phyloP scores from a whole-genome alignment of 2,329 filamentous ascomycete genomes.

The Trichoderma sp. region DNA sequence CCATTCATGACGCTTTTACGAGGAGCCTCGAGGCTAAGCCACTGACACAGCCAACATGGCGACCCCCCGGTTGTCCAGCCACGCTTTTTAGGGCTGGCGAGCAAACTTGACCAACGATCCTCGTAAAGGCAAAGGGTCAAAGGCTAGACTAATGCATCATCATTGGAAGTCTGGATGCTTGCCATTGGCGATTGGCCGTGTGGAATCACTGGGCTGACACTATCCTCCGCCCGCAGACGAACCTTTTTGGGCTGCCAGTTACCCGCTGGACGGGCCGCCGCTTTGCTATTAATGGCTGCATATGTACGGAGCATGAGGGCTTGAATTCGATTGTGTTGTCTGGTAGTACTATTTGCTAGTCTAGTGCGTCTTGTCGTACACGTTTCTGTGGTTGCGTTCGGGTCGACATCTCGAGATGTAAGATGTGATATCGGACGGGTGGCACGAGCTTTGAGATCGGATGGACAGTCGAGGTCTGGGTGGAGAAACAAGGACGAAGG shows the following conservation, averaged over 20 bases:
- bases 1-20: constrained; percentile 13
- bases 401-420: not conserved
- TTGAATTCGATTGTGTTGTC: not conserved
- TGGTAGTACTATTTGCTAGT: not conserved
- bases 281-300: constrained; percentile 13
- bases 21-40: constrained; percentile 13
- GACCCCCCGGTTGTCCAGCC: not conserved
- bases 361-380: not conserved
- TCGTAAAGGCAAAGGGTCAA: not conserved
- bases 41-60: constrained; percentile 13
- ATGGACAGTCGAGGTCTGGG: not conserved
- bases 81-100: not conserved
- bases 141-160: not conserved
- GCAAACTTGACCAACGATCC: not conserved
- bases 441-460: not conserved
- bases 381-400: not conserved
- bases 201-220: constrained; percentile 7
- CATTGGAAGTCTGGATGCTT: not conserved
- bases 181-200: not conserved
- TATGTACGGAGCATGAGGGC: not conserved
- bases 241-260: constrained; percentile 7
- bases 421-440: not conserved
- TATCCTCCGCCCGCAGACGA: not conserved
- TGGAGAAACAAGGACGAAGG: not conserved
- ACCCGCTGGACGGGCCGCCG: constrained; percentile 17